Base-by-base conservation (phyloP, 495 filamentous ascomycete genomes). In the Trichoderma asperelloides region DNA sequence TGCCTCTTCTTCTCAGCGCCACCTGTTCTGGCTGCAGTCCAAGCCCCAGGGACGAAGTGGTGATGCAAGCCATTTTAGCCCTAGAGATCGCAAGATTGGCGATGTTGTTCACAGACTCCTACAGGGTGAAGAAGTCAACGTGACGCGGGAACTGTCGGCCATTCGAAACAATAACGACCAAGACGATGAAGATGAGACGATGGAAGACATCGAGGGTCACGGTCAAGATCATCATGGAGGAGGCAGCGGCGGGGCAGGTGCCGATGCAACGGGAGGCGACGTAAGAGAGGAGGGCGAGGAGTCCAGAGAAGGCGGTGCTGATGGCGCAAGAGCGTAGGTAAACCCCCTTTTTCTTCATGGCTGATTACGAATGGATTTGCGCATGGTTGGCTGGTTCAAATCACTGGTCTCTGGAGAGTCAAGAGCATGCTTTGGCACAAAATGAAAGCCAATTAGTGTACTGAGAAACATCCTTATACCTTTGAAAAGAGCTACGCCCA, bases 321-420 rank as follows among this genome's bases (percentile, higher is more conserved):
- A 97, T 78, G 95, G 96, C 69, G 96, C 91, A 79, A 85, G 93
- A 96, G 93, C 94, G 95, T 98, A 98, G 95, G 95, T 98, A 78
- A 81, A 81, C 76, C 73, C 71, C 73, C 71, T 64, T 71, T 78
- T 71, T 69, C 45, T 71, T 69, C 69, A 69, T 65, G 60, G 64
- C 75, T 74, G 70, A 71, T 71, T 75, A 67, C 65, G 71, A 43
- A 64, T 41, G 12, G 21, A 6, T 43, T 11, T 21, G 62, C 28
- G 33, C 62, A 23, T 33, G 62, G 33, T 64, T 41, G 16, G 23
- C 62, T 23, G 33, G 33, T 64, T 41, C 40, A 25, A 11, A 21
- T 64, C 33, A 40, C 33, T 64, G 40, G 69, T 70, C 62, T n/a
- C n/a, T 64, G 40, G 40, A n/a, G 62, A 64, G 28, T 64, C 33